Base-by-base conservation (phyloP, 805 yeast genomes). In the Candida railenensis region DNA sequence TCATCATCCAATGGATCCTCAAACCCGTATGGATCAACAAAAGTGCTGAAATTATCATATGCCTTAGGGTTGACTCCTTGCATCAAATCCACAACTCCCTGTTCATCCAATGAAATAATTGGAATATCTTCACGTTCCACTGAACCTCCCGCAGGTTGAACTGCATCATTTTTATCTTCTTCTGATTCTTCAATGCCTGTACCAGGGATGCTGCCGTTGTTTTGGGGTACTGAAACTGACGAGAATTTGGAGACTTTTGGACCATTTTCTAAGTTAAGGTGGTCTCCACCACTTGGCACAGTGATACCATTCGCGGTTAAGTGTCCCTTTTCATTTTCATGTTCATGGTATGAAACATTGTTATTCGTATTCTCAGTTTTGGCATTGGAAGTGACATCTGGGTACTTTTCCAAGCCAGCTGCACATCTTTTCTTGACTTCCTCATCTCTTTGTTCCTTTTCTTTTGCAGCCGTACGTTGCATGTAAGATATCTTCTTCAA, bases 1-100 rank as follows among this genome's bases (percentile, higher is more conserved):
- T 79, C 80, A n/a, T 80, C 85, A 48, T 78, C 81, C 41, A 94
- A 62, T 0, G 99, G 99, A 66, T 94, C 99, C 47, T 79, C 84
- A 62, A 94, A 90, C 2, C 81, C 72, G 64, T 88, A 91, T 0
- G 99, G 99, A 62, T 90, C 97, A 50, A 94, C 76, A 47, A 82
- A 84, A 50, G 58, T 65, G 34, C 73, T 62, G 61, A 65, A 67
- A 51, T 66, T 48, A 42, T 61, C 55, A 38, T 63, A 44, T 47
- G 66, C 58, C 42, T 71, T 55, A 57, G 83, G 70, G 49, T 68
- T 59, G 20, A 77, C 48, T 3, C 63, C 49, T 12, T 64, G 57
- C 33, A 82, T 56, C 0, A 75, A 48, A 12, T 73, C 74, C 22
- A 66, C 60, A 21, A 76, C 66, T 2, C 74, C 79, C 2, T 58